phyloP scores from a whole-genome alignment of 108 stramenopile genomes.

The Cyclostephanos invisitatus region DNA sequence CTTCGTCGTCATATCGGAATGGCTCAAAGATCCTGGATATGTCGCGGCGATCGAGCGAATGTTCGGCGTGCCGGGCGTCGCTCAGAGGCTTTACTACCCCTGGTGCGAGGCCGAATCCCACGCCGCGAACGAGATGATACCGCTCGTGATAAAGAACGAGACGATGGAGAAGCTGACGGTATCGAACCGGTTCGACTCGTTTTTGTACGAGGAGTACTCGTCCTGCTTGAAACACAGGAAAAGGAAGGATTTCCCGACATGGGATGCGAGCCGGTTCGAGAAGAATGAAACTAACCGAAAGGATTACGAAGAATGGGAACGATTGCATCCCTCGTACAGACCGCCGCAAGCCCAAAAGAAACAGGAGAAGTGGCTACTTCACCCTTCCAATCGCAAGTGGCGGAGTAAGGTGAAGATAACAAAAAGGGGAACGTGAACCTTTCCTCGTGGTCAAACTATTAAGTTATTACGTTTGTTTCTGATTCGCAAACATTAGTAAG shows the following conservation, averaged over 20 bases:
- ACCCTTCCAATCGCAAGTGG: background rate
- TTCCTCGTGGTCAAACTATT: background rate
- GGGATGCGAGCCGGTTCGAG: slow-evolving; percentile 27
- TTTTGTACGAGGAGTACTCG: background rate
- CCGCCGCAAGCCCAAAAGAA: background rate
- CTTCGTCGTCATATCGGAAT: slow-evolving; percentile 40
- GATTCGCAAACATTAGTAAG: too few relatives aligned
- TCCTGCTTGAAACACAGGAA: slow-evolving; percentile 19
- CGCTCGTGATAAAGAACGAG: background rate
- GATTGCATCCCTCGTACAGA: background rate
- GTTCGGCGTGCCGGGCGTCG: slow-evolving; percentile 36
- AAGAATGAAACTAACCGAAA: slow-evolving; percentile 3
- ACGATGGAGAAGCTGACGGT: background rate
- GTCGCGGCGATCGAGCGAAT: slow-evolving; percentile 33
- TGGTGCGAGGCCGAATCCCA: slow-evolving; percentile 12
- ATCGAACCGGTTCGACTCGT: background rate
- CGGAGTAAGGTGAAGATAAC: background rate
- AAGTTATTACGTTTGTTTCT: background rate
- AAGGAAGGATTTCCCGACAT: slow-evolving; percentile 22
- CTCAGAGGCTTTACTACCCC: background rate
- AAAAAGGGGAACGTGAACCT: background rate
- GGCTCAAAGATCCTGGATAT: slow-evolving; percentile 31
- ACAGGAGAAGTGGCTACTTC: background rate
- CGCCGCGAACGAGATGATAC: background rate
- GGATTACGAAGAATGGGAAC: slow-evolving; percentile 7